These are phyloP conservation scores for Alternaria angustiovoidea DNA, from an alignment of 2,329 filamentous ascomycete species.

Conservation along the genomic window DNA sequence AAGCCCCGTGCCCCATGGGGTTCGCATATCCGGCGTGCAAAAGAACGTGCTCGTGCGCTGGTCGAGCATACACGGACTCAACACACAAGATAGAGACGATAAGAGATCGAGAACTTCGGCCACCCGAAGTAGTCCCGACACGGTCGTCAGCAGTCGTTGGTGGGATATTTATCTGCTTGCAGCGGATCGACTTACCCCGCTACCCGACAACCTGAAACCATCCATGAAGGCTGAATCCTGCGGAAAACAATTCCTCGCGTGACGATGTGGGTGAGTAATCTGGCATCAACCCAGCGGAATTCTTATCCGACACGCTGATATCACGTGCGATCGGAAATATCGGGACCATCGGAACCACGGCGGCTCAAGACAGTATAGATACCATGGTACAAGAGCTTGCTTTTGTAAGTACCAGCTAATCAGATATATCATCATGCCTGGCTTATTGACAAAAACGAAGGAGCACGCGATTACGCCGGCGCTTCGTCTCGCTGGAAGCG, in stretches of 20 bases:
- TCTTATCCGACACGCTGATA: not conserved
- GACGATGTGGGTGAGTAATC: not conserved
- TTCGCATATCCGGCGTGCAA: not conserved
- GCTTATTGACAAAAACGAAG: conserved; percentile 16
- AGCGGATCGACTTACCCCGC: conserved; percentile 1
- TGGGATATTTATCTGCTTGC: not conserved
- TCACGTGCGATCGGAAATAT: not conserved
- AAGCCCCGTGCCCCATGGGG: not conserved
- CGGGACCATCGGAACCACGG: not conserved
- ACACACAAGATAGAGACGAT: not conserved
- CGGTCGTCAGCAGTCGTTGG: not conserved
- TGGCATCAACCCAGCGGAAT: not conserved
- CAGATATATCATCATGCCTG: conserved; percentile 20
- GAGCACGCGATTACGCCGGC: conserved; percentile 6
- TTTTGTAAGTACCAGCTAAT: not conserved
- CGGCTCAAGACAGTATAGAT: not conserved
- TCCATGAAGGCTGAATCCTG: not conserved
- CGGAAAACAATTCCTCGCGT: not conserved
- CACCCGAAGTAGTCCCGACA: not conserved
- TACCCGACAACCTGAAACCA: not conserved
- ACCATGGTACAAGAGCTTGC: not conserved
- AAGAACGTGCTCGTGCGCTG: not conserved
- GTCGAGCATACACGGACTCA: not conserved
- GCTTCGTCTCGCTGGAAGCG: conserved; percentile 8
- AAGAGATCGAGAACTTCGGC: not conserved